phyloP scores from a whole-genome alignment of 1,284 basidiomycete genomes.

The Exobasidium rhododendri region DNA sequence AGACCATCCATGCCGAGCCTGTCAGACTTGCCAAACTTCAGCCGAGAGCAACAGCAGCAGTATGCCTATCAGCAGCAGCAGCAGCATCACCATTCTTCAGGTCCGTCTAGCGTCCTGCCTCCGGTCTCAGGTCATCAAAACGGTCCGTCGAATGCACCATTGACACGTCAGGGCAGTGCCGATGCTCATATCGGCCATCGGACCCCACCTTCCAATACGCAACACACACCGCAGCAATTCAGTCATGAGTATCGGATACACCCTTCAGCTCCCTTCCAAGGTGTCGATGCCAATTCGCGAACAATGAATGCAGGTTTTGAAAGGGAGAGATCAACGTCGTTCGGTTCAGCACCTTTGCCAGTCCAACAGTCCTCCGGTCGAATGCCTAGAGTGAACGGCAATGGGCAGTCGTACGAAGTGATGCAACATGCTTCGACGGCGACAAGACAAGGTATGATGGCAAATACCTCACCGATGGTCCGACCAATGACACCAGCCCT shows the following conservation, averaged over 20 bases:
- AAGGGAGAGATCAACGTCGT: background rate
- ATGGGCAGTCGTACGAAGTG: background rate
- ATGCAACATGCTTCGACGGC: background rate
- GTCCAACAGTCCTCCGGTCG: background rate
- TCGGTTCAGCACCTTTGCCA: background rate
- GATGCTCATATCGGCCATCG: conserved; percentile 18
- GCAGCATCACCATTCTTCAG: background rate
- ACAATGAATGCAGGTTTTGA: background rate
- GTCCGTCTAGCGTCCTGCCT: background rate
- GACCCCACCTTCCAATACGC: too few relatives aligned
- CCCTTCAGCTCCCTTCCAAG: conserved; percentile 2
- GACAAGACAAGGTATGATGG: background rate
- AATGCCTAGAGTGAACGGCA: background rate
- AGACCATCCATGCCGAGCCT: conserved; percentile 19
- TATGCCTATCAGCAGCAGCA: conserved; percentile 10
- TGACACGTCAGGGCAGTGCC: conserved; percentile 27
- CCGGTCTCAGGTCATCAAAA: conserved; percentile 18
- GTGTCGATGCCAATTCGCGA: background rate
- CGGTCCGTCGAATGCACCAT: background rate
- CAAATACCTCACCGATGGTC: background rate
- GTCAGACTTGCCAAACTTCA: conserved; percentile 18
- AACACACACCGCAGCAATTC: too few relatives aligned
- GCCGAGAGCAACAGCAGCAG: conserved; percentile 25
- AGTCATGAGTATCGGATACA: background rate
- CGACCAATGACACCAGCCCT: background rate